A percentile compares a stretch with the other conserved stretches of the same genome.
These are phyloP conservation scores for Glebionis coronaria DNA, from an alignment of 129 eudicot species.

Conservation along the genomic window DNA sequence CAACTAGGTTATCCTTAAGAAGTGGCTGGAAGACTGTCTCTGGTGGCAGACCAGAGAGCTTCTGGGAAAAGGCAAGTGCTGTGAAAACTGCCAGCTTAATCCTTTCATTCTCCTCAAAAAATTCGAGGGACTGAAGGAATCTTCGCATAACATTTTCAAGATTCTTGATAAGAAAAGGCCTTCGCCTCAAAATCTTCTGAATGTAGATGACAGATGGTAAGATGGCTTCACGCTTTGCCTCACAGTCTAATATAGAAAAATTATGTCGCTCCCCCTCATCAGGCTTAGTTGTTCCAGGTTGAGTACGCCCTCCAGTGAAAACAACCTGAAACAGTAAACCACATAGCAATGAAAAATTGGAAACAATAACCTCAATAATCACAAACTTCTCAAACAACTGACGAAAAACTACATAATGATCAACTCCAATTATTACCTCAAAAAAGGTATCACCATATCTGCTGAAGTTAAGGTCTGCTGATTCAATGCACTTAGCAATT, in stretches of 20 bases:
- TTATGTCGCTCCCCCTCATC: conserved; percentile 98
- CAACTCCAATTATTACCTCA: conserved; percentile 48
- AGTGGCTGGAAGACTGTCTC: conserved; percentile 98
- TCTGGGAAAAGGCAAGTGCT: conserved; percentile 98
- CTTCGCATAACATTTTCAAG: conserved; percentile 97
- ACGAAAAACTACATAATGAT: not conserved
- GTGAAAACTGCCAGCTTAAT: conserved; percentile 92
- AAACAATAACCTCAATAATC: too few relatives aligned
- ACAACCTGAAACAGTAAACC: conserved; percentile 51
- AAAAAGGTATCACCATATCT: conserved; percentile 99
- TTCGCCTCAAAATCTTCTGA: conserved; percentile 86
- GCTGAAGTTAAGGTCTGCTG: conserved; percentile 88
- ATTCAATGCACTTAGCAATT: conserved; percentile 90
- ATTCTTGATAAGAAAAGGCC: conserved; percentile 90
- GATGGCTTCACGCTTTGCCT: conserved; percentile 79
- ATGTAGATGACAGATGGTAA: conserved; percentile 86
- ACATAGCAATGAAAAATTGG: not conserved
- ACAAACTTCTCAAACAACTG: not conserved
- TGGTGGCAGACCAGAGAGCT: conserved; percentile 91
- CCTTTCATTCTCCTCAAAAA: conserved; percentile 87
- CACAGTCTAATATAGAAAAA: conserved; percentile 73
- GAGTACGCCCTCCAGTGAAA: conserved; percentile 94
- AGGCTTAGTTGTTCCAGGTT: conserved; percentile 93
- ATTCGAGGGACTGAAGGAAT: conserved; percentile 93
- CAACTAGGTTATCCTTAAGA: conserved; percentile 96